A percentile compares a stretch with the other conserved stretches of the same genome.
These are phyloP conservation scores for Syzygium aqueum DNA, from an alignment of 345 rosid genomes.

Conservation along the genomic window DNA sequence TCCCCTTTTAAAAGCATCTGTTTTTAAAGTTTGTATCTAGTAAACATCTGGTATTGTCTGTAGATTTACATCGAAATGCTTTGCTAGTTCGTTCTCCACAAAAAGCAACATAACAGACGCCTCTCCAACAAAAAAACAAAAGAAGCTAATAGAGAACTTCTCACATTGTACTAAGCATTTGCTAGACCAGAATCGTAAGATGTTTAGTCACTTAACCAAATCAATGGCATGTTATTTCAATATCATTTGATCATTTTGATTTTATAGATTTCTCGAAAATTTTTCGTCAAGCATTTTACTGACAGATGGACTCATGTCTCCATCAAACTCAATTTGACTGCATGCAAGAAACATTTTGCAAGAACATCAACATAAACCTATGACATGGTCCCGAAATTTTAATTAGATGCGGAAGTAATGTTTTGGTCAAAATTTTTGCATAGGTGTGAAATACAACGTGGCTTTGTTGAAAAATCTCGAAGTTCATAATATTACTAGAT, in stretches of 20 bases:
- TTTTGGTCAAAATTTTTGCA: neutral
- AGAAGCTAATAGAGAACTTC: neutral
- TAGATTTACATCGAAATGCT: neutral
- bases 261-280: too few species aligned
- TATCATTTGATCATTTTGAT: too few species aligned
- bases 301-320: too few species aligned
- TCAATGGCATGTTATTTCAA: too few species aligned
- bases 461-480: neutral
- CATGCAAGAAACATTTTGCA: neutral
- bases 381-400: neutral
- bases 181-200: neutral
- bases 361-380: neutral
- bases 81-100: neutral
- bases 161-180: neutral
- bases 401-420: neutral
- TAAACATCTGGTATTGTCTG: neutral
- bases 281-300: too few species aligned
- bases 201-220: neutral
- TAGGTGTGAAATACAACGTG: neutral
- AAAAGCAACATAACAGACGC: neutral
- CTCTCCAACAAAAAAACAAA: neutral
- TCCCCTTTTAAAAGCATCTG: neutral
- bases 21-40: neutral
- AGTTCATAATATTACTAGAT: neutral
- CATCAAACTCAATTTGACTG: neutral